These are phyloP conservation scores for Wickerhamomyces chaumierensis DNA, from an alignment of 805 yeast genomes.

Conservation along the genomic window DNA sequence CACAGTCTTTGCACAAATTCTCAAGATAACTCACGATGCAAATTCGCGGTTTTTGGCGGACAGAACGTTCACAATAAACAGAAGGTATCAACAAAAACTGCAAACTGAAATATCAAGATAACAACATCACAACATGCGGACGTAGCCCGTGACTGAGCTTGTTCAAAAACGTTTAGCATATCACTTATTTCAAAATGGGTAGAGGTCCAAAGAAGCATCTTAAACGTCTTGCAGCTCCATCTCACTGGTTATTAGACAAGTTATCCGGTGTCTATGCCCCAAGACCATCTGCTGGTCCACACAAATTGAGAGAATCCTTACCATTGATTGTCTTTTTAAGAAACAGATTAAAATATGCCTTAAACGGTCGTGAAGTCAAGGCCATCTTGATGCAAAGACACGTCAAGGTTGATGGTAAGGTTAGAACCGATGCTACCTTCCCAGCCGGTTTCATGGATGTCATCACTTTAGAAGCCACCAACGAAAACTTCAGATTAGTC, in stretches of 20 bases:
- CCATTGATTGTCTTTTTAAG: conserved; percentile 95
- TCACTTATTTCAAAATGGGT: conserved; percentile 15
- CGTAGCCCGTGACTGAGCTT: background rate
- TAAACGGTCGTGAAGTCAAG: conserved; percentile 98
- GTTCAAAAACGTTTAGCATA: background rate
- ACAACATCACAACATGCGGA: background rate
- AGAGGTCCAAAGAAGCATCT: conserved; percentile 78
- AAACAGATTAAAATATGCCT: conserved; percentile 98
- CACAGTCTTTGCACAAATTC: too few relatives aligned
- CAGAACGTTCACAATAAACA: too few relatives aligned
- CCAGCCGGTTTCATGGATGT: conserved; percentile 99
- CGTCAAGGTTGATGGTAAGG: conserved; percentile 98
- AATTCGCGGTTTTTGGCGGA: too few relatives aligned
- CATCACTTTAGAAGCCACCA: conserved; percentile 92
- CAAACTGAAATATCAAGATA: background rate
- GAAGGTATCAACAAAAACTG: background rate
- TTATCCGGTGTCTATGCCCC: conserved; percentile 99
- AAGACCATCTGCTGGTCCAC: conserved; percentile 99
- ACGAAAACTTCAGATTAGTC: conserved; percentile 98
- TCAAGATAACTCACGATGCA: too few relatives aligned
- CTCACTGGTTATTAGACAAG: conserved; percentile 99
- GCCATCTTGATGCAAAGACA: conserved; percentile 97
- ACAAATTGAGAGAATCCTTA: conserved; percentile 95
- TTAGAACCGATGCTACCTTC: conserved; percentile 97
- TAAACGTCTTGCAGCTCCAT: conserved; percentile 99